Percentiles rank a stretch among this genome's conserved stretches.
phyloP scores from a whole-genome alignment of 257 asterid species.

The Forsythia viridissima region DNA sequence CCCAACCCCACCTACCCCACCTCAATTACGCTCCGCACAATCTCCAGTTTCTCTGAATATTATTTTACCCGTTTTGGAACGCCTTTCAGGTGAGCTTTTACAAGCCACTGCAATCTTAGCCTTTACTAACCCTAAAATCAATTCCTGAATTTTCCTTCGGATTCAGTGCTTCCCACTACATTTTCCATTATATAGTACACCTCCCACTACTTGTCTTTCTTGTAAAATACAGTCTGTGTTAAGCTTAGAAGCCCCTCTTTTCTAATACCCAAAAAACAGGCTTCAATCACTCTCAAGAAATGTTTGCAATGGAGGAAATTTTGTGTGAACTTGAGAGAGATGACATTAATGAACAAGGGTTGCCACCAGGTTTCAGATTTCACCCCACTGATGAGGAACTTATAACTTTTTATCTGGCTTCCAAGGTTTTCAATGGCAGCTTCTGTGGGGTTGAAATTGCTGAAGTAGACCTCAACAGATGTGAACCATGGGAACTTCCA shows the following conservation, averaged over 20 bases:
- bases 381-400: constrained; percentile 91
- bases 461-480: constrained; percentile 78
- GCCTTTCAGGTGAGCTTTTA: constrained; percentile 61
- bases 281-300: neutral
- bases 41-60: constrained; percentile 34
- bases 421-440: constrained; percentile 58
- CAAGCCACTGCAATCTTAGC: constrained; percentile 38
- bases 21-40: neutral
- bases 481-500: constrained; percentile 93
- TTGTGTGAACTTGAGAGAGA: constrained; percentile 56
- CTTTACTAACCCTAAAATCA: constrained; percentile 24
- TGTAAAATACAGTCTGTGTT: neutral
- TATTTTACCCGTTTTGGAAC: constrained; percentile 56
- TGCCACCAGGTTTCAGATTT: constrained; percentile 84
- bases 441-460: constrained; percentile 55
- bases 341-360: constrained; percentile 42
- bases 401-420: constrained; percentile 71
- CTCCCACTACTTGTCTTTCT: neutral
- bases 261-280: neutral
- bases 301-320: constrained; percentile 68
- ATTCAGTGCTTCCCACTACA: constrained; percentile 43
- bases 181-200: constrained; percentile 23
- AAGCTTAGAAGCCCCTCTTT: neutral
- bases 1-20: neutral
- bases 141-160: constrained; percentile 37